Conservation (phyloP, 1,139 yeast genomes). For the Magnusiomyces paraingens region DNA sequence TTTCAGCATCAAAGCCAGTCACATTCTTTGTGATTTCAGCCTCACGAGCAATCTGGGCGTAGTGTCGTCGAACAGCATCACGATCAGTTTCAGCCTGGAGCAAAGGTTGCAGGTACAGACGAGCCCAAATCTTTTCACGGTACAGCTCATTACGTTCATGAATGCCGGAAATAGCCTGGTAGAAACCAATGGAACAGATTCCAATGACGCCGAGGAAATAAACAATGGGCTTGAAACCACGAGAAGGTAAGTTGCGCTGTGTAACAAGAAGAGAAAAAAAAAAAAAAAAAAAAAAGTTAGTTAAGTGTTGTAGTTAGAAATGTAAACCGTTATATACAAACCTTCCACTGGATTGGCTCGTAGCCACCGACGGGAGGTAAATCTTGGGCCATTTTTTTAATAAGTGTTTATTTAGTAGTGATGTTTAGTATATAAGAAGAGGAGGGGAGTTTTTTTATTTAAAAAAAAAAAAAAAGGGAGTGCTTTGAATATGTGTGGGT, state of each 20-base stretch:
- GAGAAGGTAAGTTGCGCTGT: constrained; percentile 66
- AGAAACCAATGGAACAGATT: constrained; percentile 66
- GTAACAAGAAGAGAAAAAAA: constrained; percentile 7
- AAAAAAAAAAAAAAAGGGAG: too few species aligned
- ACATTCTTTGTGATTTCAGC: constrained; percentile 54
- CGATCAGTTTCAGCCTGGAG: constrained; percentile 80
- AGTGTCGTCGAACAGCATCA: constrained; percentile 65
- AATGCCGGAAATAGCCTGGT: constrained; percentile 58
- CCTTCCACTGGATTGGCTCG: constrained; percentile 81
- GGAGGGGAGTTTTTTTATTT: too few species aligned
- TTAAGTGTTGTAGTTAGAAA: neutral
- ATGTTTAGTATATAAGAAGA: neutral
- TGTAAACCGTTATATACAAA: constrained; percentile 17
- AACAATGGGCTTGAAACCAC: constrained; percentile 75
- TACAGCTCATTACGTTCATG: constrained; percentile 68
- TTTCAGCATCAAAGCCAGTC: constrained; percentile 51
- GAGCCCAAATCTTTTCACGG: constrained; percentile 73
- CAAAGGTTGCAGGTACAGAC: constrained; percentile 67
- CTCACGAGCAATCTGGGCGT: constrained; percentile 64
- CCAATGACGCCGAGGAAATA: constrained; percentile 62
- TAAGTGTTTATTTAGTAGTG: constrained; percentile 2
- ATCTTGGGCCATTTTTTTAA: constrained; percentile 49
- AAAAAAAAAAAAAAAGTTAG: neutral
- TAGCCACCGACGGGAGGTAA: constrained; percentile 86
- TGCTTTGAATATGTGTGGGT: neutral